Conservation (phyloP, 495 filamentous ascomycete genomes). For the Penicillium subrubescens region DNA sequence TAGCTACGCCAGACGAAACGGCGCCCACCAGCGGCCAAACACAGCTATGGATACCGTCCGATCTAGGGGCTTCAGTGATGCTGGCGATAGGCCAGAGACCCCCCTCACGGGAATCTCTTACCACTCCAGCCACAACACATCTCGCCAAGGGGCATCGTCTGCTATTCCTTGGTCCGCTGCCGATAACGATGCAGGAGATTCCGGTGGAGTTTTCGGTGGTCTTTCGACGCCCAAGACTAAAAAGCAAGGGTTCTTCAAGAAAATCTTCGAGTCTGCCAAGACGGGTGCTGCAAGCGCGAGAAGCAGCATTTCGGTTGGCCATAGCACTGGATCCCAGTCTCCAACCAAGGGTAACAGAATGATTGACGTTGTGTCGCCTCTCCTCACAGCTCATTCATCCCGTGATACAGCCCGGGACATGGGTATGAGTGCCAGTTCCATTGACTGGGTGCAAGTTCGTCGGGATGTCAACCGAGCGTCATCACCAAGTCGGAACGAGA, state of each 20-base stretch:
- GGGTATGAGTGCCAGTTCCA: conserved; percentile 59
- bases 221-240: conserved; percentile 85
- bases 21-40: conserved; percentile 48
- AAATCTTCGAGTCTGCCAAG: conserved; percentile 92
- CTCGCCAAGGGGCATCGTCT: conserved; percentile 53
- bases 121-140: conserved; percentile 79
- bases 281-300: conserved; percentile 88
- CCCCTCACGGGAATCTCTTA: conserved; percentile 78
- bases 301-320: conserved; percentile 74
- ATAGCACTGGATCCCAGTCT: conserved; percentile 51
- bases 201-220: conserved; percentile 67
- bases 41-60: conserved; percentile 53
- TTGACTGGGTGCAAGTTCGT: conserved; percentile 95
- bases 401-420: conserved; percentile 64
- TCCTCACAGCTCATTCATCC: conserved; percentile 32
- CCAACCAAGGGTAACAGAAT: conserved; percentile 51
- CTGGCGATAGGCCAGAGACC: conserved; percentile 61
- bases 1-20: conserved; percentile 73
- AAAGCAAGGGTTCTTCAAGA: conserved; percentile 94
- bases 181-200: conserved; percentile 43
- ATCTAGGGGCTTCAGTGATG: conserved; percentile 48
- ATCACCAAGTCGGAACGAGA: conserved; percentile 85
- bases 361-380: conserved; percentile 34
- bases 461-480: conserved; percentile 95
- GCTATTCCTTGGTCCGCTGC: conserved; percentile 49